These are phyloP conservation scores for Fusarium subtropicale DNA, from an alignment of 2,329 filamentous ascomycete species.

Conservation along the genomic window DNA sequence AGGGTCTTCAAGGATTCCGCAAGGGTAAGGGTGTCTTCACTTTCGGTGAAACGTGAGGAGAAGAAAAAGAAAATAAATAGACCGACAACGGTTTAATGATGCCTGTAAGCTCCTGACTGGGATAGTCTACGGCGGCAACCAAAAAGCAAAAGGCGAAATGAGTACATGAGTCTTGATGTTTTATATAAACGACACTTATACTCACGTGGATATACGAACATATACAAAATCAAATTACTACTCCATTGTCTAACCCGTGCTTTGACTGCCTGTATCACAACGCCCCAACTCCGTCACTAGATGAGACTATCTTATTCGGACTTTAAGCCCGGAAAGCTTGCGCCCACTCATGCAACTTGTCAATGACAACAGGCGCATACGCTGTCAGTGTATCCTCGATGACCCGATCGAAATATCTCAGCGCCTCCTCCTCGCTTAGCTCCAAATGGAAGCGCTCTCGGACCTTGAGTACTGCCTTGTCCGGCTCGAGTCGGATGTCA, in stretches of 20 bases:
- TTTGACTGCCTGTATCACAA: not conserved
- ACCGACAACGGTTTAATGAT: not conserved
- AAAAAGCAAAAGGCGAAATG: not conserved
- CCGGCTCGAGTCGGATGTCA: conserved; percentile 90
- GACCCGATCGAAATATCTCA: conserved; percentile 85
- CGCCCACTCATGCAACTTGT: conserved; percentile 91
- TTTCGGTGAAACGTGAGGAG: conserved; percentile 70
- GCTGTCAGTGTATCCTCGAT: conserved; percentile 93
- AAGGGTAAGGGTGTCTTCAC: conserved; percentile 91
- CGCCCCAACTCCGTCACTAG: conserved; percentile 10
- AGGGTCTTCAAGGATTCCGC: conserved; percentile 85
- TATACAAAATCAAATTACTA: conserved; percentile 1
- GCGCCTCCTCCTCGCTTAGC: conserved; percentile 90
- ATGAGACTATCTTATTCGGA: not conserved
- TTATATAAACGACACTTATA: not conserved
- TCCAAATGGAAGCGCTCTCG: conserved; percentile 94
- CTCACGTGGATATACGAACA: not conserved
- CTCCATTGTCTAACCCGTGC: not conserved
- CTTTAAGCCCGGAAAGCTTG: conserved; percentile 84
- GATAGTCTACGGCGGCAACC: not conserved
- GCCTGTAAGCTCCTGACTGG: not conserved
- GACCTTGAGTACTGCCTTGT: conserved; percentile 94
- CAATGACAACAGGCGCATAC: conserved; percentile 92
- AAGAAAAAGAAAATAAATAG: not conserved
- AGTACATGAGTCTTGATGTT: not conserved